These are phyloP conservation scores for Bacterosira constricta DNA, from an alignment of 108 stramenopile species.

Conservation along the genomic window DNA sequence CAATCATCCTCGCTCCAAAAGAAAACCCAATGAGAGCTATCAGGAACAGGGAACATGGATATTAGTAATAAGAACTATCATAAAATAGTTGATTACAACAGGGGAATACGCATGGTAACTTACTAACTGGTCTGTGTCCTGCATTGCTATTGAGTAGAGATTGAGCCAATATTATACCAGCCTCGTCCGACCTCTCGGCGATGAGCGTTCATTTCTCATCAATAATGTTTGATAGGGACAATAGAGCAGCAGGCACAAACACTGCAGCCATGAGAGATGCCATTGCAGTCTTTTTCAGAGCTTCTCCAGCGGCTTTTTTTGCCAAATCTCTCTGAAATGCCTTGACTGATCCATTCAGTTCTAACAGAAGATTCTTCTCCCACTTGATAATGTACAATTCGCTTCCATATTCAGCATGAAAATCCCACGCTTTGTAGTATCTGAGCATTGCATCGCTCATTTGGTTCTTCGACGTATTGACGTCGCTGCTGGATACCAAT, in stretches of 20 bases:
- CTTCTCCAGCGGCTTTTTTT: constrained; percentile 7
- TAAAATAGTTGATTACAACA: no score
- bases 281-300: constrained; percentile 17
- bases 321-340: constrained; percentile 14
- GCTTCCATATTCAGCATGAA: constrained; percentile 12
- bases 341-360: constrained; percentile 1
- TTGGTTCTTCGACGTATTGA: neutral
- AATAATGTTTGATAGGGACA: constrained; percentile 11
- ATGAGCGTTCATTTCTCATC: constrained; percentile 27
- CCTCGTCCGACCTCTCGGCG: constrained; percentile 47
- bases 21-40: constrained; percentile 63
- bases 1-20: constrained; percentile 64
- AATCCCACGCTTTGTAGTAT: constrained; percentile 18
- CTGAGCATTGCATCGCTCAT: neutral
- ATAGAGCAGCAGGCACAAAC: neutral
- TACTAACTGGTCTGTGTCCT: constrained; percentile 58
- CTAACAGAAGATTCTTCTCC: constrained; percentile 5
- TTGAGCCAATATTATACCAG: constrained; percentile 52
- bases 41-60: constrained; percentile 1
- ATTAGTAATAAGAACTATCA: neutral
- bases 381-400: constrained; percentile 6
- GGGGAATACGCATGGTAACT: no score
- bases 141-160: constrained; percentile 32
- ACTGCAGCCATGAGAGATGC: constrained; percentile 7
- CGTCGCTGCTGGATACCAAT: neutral